Percentiles rank a stretch among this genome's conserved stretches.
phyloP scores from a whole-genome alignment of 2,329 filamentous ascomycete species.

The Colletotrichum sp. region DNA sequence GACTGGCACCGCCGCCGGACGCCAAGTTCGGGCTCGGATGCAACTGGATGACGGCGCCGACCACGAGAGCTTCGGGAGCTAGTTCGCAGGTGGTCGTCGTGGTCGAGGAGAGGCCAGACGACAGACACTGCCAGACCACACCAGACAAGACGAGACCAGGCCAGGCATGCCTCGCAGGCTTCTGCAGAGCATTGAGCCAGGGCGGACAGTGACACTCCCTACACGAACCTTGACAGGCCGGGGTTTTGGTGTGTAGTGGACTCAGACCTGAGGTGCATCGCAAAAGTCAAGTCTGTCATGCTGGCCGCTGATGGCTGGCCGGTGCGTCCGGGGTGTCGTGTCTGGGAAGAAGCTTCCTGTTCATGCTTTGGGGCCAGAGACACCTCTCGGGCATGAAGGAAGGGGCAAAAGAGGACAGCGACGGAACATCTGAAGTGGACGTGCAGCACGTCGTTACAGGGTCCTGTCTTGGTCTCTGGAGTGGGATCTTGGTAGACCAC shows the following conservation, averaged over 20 bases:
- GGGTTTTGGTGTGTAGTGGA: not conserved
- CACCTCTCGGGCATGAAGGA: slow-evolving; percentile 9
- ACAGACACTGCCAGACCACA: not conserved
- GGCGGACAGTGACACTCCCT: not conserved
- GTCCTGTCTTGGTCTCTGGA: not conserved
- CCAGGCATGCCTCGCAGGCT: not conserved
- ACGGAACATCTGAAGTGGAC: slow-evolving; percentile 9
- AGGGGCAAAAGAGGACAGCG: not conserved
- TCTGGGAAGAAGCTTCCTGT: slow-evolving; percentile 10
- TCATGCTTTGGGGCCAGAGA: slow-evolving; percentile 14
- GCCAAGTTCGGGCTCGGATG: slow-evolving; percentile 4
- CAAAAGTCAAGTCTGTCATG: slow-evolving; percentile 14
- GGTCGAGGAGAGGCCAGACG: not conserved
- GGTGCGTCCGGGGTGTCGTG: slow-evolving; percentile 10
- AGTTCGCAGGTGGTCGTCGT: not conserved
- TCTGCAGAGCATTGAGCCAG: not conserved
- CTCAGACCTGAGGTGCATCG: slow-evolving; percentile 3
- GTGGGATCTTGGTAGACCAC: not conserved
- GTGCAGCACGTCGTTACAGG: not conserved
- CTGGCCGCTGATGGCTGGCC: not conserved
- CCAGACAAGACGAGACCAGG: not conserved
- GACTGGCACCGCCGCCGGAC: not conserved
- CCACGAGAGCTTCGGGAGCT: not conserved
- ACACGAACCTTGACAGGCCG: not conserved
- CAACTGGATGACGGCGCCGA: slow-evolving; percentile 1